phyloP scores from a whole-genome alignment of 352 stramenopile species.

The Pythium aristosporum region DNA sequence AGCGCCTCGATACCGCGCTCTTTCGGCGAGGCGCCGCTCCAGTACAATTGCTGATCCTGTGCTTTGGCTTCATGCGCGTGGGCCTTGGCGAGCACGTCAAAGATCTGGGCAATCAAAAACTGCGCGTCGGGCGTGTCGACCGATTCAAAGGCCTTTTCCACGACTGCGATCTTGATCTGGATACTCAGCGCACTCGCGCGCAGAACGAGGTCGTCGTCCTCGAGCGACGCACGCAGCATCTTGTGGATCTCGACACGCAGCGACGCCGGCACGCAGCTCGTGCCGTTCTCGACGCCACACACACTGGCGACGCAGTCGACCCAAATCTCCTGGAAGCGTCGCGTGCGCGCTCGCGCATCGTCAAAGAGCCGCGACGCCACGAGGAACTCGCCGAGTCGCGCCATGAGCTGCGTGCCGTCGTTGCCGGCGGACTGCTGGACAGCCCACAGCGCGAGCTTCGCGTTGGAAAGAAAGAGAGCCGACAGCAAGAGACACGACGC shows the following conservation, averaged over 20 bases:
- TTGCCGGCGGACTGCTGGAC: slow-evolving; percentile 59
- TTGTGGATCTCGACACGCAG: slow-evolving; percentile 79
- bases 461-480: slow-evolving; percentile 76
- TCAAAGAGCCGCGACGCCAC: slow-evolving; percentile 47
- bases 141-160: slow-evolving; percentile 79
- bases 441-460: slow-evolving; percentile 76
- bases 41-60: slow-evolving; percentile 46
- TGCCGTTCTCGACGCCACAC: slow-evolving; percentile 73
- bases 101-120: slow-evolving; percentile 71
- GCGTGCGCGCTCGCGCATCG: slow-evolving; percentile 42
- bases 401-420: slow-evolving; percentile 57
- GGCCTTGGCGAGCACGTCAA: slow-evolving; percentile 63
- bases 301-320: slow-evolving; percentile 80
- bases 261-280: slow-evolving; percentile 53
- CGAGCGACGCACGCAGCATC: slow-evolving; percentile 62
- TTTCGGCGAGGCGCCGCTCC: slow-evolving; percentile 71
- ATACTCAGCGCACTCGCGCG: slow-evolving; percentile 75
- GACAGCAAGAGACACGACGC: slow-evolving; percentile 72
- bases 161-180: slow-evolving; percentile 79
- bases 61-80: slow-evolving; percentile 50
- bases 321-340: slow-evolving; percentile 75
- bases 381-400: slow-evolving; percentile 57
- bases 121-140: slow-evolving; percentile 48
- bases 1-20: slow-evolving; percentile 81
- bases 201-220: slow-evolving; percentile 75